A percentile compares a stretch with the other conserved stretches of the same genome.
phyloP scores from a whole-genome alignment of 2,329 filamentous ascomycete genomes.

The Zymoseptoria tritici region DNA sequence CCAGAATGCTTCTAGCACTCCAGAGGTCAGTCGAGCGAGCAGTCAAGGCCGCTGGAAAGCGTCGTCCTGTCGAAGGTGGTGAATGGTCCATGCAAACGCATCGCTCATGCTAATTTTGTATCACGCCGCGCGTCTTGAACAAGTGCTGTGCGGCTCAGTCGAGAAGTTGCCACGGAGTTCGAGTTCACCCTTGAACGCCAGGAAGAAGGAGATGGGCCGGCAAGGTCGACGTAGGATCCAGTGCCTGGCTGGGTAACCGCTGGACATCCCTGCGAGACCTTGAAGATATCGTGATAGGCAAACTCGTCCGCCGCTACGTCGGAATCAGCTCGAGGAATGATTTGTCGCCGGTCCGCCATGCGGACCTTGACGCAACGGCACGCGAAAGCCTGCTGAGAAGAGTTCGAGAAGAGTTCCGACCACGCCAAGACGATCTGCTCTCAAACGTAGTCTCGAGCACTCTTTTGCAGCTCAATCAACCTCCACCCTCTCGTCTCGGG shows the following conservation, averaged over 20 bases:
- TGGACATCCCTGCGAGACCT: no score
- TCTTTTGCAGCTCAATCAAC: conserved; percentile 97
- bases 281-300: background rate
- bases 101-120: no score
- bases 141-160: no score
- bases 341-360: background rate
- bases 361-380: background rate
- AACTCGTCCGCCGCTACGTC: no score
- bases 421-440: background rate
- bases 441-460: conserved; percentile 80
- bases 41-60: background rate
- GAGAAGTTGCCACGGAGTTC: no score
- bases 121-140: no score
- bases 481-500: conserved; percentile 95
- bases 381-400: background rate
- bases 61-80: background rate
- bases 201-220: no score
- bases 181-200: no score
- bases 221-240: no score
- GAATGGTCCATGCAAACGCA: no score
- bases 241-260: no score
- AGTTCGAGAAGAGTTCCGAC: background rate
- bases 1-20: background rate
- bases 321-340: background rate
- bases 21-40: background rate